These are phyloP conservation scores for Capsicum rhomboideum DNA, from an alignment of 257 asterid genomes.

Conservation along the genomic window DNA sequence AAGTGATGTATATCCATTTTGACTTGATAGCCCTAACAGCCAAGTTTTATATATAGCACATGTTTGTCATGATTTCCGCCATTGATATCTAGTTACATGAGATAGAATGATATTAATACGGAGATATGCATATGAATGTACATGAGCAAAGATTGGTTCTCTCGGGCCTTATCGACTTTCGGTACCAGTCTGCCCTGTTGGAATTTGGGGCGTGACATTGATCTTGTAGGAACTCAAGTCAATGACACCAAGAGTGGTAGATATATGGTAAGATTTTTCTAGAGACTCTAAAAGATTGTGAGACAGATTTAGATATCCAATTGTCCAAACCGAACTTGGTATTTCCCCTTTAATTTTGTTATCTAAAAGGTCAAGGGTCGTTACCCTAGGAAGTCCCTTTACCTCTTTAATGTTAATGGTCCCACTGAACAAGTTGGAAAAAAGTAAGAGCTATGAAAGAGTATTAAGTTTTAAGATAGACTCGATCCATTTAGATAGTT, in stretches of 20 bases:
- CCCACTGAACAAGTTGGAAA: conserved; percentile 15
- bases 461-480: conserved; percentile 10
- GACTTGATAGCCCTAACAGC: no score
- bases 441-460: conserved; percentile 6
- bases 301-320: conserved; percentile 17
- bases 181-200: no score
- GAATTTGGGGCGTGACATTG: no score
- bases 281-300: conserved; percentile 11
- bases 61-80: no score
- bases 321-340: conserved; percentile 36
- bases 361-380: conserved; percentile 15
- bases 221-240: conserved; percentile 30
- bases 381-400: not conserved
- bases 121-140: no score
- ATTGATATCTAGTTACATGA: no score
- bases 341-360: conserved; percentile 23
- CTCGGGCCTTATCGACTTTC: no score
- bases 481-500: not conserved
- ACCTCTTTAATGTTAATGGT: conserved; percentile 9
- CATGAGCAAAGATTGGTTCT: no score
- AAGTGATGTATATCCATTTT: no score
- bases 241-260: not conserved
- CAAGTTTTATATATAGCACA: no score
- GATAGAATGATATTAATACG: no score
- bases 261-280: conserved; percentile 9